Evolutionary conservation across 2,329 filamentous ascomycete genomes (phyloP).

Genomic region (Pseudopyricularia cyperi): DNA sequence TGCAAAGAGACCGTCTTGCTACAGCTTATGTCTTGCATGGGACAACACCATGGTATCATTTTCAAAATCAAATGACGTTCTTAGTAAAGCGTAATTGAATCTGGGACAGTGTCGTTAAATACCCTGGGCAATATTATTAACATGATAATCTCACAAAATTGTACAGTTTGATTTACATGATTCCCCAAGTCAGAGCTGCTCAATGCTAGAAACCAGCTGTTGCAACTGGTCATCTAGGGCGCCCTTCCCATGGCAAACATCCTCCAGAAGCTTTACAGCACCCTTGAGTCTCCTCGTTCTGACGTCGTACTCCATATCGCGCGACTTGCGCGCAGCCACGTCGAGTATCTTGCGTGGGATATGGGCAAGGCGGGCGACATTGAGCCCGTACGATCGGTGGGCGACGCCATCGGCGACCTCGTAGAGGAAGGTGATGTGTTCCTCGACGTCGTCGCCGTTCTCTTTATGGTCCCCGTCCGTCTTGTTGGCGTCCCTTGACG

Average conservation of each 20-base stretch:
- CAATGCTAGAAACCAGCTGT: slow-evolving; percentile 40
- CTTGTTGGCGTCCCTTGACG: slow-evolving; percentile 11
- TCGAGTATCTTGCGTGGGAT: slow-evolving; percentile 68
- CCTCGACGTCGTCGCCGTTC: slow-evolving; percentile 36
- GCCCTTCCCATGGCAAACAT: slow-evolving; percentile 22
- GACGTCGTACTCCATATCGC: slow-evolving; percentile 65
- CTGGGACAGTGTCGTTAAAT: too few species aligned
- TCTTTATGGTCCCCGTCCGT: neutral
- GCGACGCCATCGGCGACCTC: slow-evolving; percentile 84
- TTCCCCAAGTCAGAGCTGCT: slow-evolving; percentile 37
- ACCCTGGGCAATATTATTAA: too few species aligned
- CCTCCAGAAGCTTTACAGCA: slow-evolving; percentile 25
- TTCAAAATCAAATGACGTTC: too few species aligned
- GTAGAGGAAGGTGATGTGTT: slow-evolving; percentile 89
- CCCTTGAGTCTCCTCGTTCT: slow-evolving; percentile 46
- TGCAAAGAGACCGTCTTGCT: too few species aligned
- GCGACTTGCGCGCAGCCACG: slow-evolving; percentile 65
- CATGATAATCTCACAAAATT: too few species aligned
- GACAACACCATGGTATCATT: too few species aligned
- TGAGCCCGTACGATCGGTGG: slow-evolving; percentile 86
- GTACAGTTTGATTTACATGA: too few species aligned
- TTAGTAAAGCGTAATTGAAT: too few species aligned
- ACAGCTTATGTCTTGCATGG: too few species aligned
- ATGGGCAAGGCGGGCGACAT: slow-evolving; percentile 77
- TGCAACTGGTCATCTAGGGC: slow-evolving; percentile 28